Evolutionary conservation across 805 yeast species (phyloP).

Genomic region (Nakazawaea siamensis): DNA sequence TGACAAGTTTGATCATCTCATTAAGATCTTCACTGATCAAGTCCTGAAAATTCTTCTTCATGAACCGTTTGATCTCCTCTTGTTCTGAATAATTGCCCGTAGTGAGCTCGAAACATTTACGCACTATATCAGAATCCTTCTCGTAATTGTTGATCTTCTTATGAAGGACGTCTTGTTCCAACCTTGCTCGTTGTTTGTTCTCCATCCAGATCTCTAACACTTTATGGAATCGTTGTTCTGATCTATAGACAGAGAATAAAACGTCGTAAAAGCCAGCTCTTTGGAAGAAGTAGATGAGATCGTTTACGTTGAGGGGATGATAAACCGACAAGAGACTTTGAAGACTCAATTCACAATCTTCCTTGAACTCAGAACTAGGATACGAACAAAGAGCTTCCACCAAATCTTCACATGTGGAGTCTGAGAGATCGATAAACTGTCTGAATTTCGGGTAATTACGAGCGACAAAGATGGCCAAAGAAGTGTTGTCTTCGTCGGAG

Average conservation of each 20-base stretch:
- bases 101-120: slow-evolving; percentile 16
- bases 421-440: slow-evolving; percentile 74
- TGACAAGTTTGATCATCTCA: slow-evolving; percentile 28
- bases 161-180: slow-evolving; percentile 9
- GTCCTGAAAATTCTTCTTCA: slow-evolving; percentile 20
- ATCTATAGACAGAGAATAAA: slow-evolving; percentile 45
- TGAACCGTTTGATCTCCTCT: slow-evolving; percentile 17
- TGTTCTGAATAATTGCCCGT: slow-evolving; percentile 12
- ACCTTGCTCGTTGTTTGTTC: slow-evolving; percentile 9
- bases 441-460: slow-evolving; percentile 77
- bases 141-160: background rate
- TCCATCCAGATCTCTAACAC: slow-evolving; percentile 47
- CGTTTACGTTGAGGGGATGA: slow-evolving; percentile 46
- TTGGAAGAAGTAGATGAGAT: slow-evolving; percentile 41
- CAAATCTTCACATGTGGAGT: slow-evolving; percentile 39
- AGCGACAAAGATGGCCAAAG: slow-evolving; percentile 64
- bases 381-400: slow-evolving; percentile 41
- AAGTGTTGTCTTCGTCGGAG: slow-evolving; percentile 20
- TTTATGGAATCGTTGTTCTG: slow-evolving; percentile 43
- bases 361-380: slow-evolving; percentile 24
- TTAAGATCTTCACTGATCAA: slow-evolving; percentile 21
- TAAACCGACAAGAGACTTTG: slow-evolving; percentile 63
- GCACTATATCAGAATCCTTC: slow-evolving; percentile 16
- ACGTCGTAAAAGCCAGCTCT: slow-evolving; percentile 52
- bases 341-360: slow-evolving; percentile 69